phyloP scores from a whole-genome alignment of 2,329 filamentous ascomycete genomes.

The Ceratocystis lukuohia region DNA sequence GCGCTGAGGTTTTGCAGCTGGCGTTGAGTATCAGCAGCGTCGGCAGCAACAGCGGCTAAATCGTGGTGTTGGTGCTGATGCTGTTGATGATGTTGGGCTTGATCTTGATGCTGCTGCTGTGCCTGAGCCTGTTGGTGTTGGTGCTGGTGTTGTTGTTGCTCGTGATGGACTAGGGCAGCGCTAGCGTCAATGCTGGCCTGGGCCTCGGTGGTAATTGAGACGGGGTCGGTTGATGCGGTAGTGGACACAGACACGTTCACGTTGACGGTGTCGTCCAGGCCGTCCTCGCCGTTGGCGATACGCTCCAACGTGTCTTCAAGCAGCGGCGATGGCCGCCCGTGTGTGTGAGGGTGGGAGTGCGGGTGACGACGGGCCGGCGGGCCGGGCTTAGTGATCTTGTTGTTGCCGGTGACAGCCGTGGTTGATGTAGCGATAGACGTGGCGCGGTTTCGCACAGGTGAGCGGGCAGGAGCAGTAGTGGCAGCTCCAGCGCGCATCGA shows the following conservation, averaged over 20 bases:
- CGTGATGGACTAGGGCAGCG: constrained; percentile 9
- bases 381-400: constrained; percentile 17
- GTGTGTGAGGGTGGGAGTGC: neutral
- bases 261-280: neutral
- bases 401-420: constrained; percentile 8
- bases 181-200: neutral
- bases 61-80: constrained; percentile 19
- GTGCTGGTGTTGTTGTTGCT: constrained; percentile 2
- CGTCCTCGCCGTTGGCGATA: constrained; percentile 12
- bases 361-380: constrained; percentile 6
- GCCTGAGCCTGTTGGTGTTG: constrained; percentile 17
- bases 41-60: constrained; percentile 11
- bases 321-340: constrained; percentile 14
- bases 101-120: constrained; percentile 18
- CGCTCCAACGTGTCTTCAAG: constrained; percentile 15
- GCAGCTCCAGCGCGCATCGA: constrained; percentile 16
- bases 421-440: constrained; percentile 2
- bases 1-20: constrained; percentile 20
- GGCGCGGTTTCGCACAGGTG: constrained; percentile 12
- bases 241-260: neutral
- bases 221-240: neutral
- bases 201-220: neutral
- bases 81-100: constrained; percentile 15
- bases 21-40: constrained; percentile 18
- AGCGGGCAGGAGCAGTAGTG: constrained; percentile 10